Base-by-base conservation (phyloP, 1,139 yeast species). In the Lodderomyces beijingensis region DNA sequence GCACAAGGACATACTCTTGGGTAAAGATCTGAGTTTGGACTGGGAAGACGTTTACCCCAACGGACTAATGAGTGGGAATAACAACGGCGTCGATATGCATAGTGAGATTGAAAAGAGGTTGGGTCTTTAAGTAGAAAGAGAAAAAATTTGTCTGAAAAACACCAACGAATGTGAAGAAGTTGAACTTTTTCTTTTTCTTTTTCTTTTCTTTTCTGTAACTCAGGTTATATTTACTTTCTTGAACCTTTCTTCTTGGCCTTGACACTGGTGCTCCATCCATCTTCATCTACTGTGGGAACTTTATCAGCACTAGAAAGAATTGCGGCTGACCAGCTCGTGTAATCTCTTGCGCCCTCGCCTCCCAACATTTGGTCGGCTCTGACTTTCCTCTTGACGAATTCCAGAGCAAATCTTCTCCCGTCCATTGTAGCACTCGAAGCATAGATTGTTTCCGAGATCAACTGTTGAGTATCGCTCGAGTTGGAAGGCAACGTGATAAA, bases 351-450 rank as follows among this genome's bases (percentile, higher is more conserved):
- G 16, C 35, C 33, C 16, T 49, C 41, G 11, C 33, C 29, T 7
- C 68, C 73, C 37, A 74, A 61, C 41, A 67, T 70, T 40, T 62
- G 74, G 52, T 86, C 95, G 32, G 85, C 88, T 37, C 65, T 72
- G 43, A 69, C 70, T 51, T 93, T 80, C 53, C 84, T 79, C 60
- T 82, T 84, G 55, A 83, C 65, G 55, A 91, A 91, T 51, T 91
- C 98, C 38, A 74, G 77, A 1, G 97, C 95, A 65, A 89, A 91
- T 43, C 95, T 73, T 53, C 96, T 79, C 15, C 97, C 98, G 54
- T 91, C 96, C 86, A 91, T 80, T 2, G 93, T 83, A 2, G 93
- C 76, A 18, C 96, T 85, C 44, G 91, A 85, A 31, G 93, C 79
- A 59, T 88, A 89, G 40, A 91, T 79, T 10, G 96, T 86, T 54